Base-by-base conservation (phyloP, 2,329 filamentous ascomycete species). In the Delphinella strobiligena region DNA sequence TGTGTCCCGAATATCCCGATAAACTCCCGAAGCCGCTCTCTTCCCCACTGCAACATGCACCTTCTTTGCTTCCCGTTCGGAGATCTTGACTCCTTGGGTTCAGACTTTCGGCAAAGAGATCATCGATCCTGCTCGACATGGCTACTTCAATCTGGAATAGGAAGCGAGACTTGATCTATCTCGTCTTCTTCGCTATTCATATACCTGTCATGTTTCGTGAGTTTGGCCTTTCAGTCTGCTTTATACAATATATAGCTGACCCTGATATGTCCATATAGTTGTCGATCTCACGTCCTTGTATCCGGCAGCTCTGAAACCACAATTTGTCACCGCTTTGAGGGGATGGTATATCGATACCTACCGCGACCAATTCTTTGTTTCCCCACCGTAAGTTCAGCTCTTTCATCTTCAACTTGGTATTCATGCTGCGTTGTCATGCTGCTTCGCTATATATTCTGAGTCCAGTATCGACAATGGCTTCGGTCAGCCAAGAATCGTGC, bases 281-380 rank as follows among this genome's bases (percentile, higher is more conserved):
- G 67, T 81, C 51, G 78, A 82, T 50, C 63, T 78, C 11, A 68
- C 68, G 24, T 61, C 69, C n/a, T 61, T 77, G 41, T 78, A 77
- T 46, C 77, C 78, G 2, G 35, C 59, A 3, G 55, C 57, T 29
- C 47, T 78, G 7, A 65, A 63, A 35, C 71, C 71, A 0, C 38
- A 57, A 0, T 62, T 73, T 52, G 68, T 77, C 49, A 54, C 54
- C 31, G 45, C 55, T 0, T 44, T 82, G 2, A 71, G 72, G 42
- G 51, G 59, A 2, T 80, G 62, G 57, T 80, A 82, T 56, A 63
- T 79, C 44, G 53, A 60, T 2, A 78, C 67, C 1, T 80, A 79
- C 54, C 63, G 67, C 11, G 78, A 82, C 51, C 72, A 69, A 38
- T 79, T 80, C 63, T 80, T 82, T 60, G 63, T 67, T 24, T 51